Conservation (phyloP, 148 eudicot genomes). For the Suaeda aralocaspica region DNA sequence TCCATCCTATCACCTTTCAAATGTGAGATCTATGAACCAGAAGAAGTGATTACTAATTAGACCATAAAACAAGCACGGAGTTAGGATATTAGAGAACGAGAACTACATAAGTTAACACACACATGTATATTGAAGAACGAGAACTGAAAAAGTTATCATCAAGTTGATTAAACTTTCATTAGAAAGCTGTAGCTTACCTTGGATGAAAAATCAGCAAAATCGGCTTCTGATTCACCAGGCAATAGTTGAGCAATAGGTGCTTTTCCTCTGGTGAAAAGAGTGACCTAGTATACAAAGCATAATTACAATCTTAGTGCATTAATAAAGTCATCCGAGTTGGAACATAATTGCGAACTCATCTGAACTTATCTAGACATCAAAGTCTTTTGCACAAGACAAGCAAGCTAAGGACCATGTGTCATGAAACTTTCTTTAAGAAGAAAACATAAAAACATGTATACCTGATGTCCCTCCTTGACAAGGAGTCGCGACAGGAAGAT, state of each 20-base stretch:
- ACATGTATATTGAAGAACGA: no score
- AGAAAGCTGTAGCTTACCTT: conserved; percentile 35
- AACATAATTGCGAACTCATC: background rate
- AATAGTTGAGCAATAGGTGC: conserved; percentile 81
- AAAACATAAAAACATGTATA: no score
- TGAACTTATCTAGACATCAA: no score
- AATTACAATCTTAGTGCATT: background rate
- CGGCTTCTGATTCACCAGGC: conserved; percentile 84
- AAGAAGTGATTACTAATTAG: background rate
- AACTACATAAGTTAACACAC: no score
- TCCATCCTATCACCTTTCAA: conserved; percentile 96
- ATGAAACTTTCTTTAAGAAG: no score
- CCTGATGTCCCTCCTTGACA: conserved; percentile 93
- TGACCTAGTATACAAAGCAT: conserved; percentile 45
- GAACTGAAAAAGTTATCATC: background rate
- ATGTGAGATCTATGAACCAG: conserved; percentile 55
- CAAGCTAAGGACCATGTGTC: no score
- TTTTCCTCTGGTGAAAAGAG: conserved; percentile 93
- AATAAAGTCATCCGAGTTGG: background rate
- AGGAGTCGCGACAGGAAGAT: conserved; percentile 84
- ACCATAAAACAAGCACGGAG: background rate
- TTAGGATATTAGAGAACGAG: no score
- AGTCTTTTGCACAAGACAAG: no score
- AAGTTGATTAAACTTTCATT: background rate
- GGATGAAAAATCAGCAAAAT: conserved; percentile 67